A percentile compares a stretch with the other conserved stretches of the same genome.
phyloP scores from a whole-genome alignment of 1,284 basidiomycete species.

The Sanghuangporus sanghuang region DNA sequence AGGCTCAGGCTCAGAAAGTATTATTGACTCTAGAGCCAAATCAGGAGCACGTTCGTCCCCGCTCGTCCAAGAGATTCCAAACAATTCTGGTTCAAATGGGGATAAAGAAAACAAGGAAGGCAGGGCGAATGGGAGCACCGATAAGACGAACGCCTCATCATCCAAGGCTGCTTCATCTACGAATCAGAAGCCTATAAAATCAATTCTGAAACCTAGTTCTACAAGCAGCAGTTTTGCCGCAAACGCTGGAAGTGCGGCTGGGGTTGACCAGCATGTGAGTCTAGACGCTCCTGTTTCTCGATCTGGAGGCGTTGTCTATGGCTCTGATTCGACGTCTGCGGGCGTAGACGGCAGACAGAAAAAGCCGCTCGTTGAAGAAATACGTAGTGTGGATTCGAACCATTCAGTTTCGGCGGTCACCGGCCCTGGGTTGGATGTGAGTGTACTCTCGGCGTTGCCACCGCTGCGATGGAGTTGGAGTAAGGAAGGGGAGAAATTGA shows the following conservation, averaged over 20 bases:
- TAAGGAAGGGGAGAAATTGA: slow-evolving; percentile 35
- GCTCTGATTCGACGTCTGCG: neutral
- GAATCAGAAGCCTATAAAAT: neutral
- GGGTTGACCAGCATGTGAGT: too few relatives aligned
- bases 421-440: neutral
- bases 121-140: neutral
- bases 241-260: neutral
- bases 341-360: neutral
- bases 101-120: neutral
- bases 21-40: neutral
- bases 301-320: too few relatives aligned
- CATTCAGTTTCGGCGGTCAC: neutral
- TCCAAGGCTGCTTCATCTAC: neutral
- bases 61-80: slow-evolving; percentile 20
- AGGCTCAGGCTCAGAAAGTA: slow-evolving; percentile 23
- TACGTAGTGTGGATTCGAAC: neutral
- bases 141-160: neutral
- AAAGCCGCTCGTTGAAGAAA: slow-evolving; percentile 14
- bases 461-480: slow-evolving; percentile 44
- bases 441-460: neutral
- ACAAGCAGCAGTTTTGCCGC: slow-evolving; percentile 33
- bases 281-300: too few relatives aligned
- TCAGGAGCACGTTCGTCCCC: neutral
- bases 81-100: neutral
- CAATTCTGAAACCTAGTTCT: slow-evolving; percentile 27